A percentile compares a stretch with the other conserved stretches of the same genome.
Conservation (phyloP, 768 basidiomycete species). For the Wakefieldia striispora region DNA sequence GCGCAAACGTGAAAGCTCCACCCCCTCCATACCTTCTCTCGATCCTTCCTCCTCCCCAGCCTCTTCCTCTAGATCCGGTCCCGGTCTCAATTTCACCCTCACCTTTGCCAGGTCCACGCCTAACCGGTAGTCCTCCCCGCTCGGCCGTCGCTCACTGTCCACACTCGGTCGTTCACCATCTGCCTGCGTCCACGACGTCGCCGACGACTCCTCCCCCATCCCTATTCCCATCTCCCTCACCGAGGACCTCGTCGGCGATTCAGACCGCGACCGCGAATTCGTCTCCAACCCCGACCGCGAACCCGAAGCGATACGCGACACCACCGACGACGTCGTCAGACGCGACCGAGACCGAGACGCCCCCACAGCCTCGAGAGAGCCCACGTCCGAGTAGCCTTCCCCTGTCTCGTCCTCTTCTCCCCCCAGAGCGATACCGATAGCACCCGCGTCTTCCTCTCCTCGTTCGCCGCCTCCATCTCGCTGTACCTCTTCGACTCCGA, state of each 20-base stretch:
- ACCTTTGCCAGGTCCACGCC: background rate
- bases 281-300: constrained; percentile 12
- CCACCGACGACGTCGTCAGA: background rate
- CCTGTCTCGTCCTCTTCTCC: background rate
- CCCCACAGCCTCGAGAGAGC: too few relatives aligned
- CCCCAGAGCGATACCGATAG: too few relatives aligned
- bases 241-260: constrained; percentile 18
- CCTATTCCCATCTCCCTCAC: constrained; percentile 8
- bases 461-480: background rate
- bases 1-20: constrained; percentile 33
- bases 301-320: background rate
- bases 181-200: constrained; percentile 28
- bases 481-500: too few relatives aligned
- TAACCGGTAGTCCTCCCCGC: background rate
- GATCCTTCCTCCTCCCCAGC: background rate
- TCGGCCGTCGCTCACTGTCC: constrained; percentile 5
- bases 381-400: too few relatives aligned
- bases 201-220: constrained; percentile 21
- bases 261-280: constrained; percentile 6
- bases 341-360: too few relatives aligned
- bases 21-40: constrained; percentile 11
- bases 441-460: too few relatives aligned
- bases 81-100: too few relatives aligned
- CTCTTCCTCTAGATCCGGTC: background rate
- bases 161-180: constrained; percentile 9